Evolutionary conservation across 805 yeast genomes (phyloP).

Genomic region (Candida suzukii): DNA sequence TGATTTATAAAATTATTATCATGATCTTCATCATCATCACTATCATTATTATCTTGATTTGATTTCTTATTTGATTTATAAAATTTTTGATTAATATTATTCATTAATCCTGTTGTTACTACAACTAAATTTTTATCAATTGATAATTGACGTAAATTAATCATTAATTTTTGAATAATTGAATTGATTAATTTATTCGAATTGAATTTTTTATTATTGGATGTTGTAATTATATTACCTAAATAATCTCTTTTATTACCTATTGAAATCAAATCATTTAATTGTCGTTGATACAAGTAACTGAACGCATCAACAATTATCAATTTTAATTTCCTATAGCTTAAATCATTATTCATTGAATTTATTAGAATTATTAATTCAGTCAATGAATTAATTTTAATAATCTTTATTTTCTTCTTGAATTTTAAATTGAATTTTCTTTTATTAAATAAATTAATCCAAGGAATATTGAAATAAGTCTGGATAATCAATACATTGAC

Average conservation of each 20-base stretch:
- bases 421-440: slow-evolving; percentile 1
- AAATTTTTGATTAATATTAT: slow-evolving; percentile 17
- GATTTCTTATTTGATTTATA: not conserved
- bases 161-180: slow-evolving; percentile 14
- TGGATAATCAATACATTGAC: slow-evolving; percentile 10
- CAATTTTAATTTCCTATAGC: slow-evolving; percentile 11
- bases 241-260: not conserved
- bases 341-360: not conserved
- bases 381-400: slow-evolving; percentile 11
- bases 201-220: not conserved
- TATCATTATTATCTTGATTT: not conserved
- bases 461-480: slow-evolving; percentile 15
- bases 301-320: slow-evolving; percentile 23
- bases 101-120: slow-evolving; percentile 24
- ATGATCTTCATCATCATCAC: not conserved
- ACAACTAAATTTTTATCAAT: slow-evolving; percentile 8
- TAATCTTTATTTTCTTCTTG: slow-evolving; percentile 8
- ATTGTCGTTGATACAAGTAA: slow-evolving; percentile 13
- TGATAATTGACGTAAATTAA: slow-evolving; percentile 9
- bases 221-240: not conserved
- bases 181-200: slow-evolving; percentile 10
- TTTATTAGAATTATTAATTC: slow-evolving; percentile 10
- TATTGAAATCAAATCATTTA: not conserved
- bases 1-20: slow-evolving; percentile 11
- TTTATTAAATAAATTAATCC: slow-evolving; percentile 14